A percentile compares a stretch with the other conserved stretches of the same genome.
These are phyloP conservation scores for Boletus subparvulus DNA, from an alignment of 768 basidiomycete genomes.

Conservation along the genomic window DNA sequence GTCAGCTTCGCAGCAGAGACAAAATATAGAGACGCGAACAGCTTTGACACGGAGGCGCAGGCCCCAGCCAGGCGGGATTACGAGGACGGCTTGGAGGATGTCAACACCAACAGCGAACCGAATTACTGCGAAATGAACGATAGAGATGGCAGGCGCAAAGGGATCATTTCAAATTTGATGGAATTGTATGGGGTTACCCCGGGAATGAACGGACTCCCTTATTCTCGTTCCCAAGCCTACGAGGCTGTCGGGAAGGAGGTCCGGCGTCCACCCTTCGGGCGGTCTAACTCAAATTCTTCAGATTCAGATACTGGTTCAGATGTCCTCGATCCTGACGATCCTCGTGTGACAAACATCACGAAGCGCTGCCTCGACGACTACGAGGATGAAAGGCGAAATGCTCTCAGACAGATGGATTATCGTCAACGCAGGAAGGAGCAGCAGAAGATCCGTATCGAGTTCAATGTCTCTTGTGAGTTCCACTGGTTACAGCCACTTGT, in stretches of 20 bases:
- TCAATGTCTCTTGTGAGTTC: conserved; percentile 67
- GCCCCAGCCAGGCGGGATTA: neutral
- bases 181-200: conserved; percentile 29
- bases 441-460: conserved; percentile 66
- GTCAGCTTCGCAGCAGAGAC: conserved; percentile 42
- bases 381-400: conserved; percentile 61
- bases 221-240: conserved; percentile 26
- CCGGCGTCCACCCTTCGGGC: conserved; percentile 19
- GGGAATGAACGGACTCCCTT: conserved; percentile 24
- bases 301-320: conserved; percentile 44
- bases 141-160: conserved; percentile 25
- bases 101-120: conserved; percentile 10
- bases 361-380: conserved; percentile 53
- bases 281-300: conserved; percentile 47
- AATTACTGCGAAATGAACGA: conserved; percentile 22
- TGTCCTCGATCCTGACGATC: conserved; percentile 70
- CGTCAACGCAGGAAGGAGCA: conserved; percentile 63
- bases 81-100: conserved; percentile 20
- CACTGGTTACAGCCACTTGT: neutral
- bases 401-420: conserved; percentile 65
- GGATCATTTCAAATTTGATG: conserved; percentile 31
- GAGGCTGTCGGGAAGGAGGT: conserved; percentile 9
- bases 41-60: conserved; percentile 29
- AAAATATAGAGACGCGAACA: conserved; percentile 10
- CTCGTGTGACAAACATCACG: conserved; percentile 58